Conservation (phyloP, 768 basidiomycete genomes). For the Neoboletus subvelutipes region DNA sequence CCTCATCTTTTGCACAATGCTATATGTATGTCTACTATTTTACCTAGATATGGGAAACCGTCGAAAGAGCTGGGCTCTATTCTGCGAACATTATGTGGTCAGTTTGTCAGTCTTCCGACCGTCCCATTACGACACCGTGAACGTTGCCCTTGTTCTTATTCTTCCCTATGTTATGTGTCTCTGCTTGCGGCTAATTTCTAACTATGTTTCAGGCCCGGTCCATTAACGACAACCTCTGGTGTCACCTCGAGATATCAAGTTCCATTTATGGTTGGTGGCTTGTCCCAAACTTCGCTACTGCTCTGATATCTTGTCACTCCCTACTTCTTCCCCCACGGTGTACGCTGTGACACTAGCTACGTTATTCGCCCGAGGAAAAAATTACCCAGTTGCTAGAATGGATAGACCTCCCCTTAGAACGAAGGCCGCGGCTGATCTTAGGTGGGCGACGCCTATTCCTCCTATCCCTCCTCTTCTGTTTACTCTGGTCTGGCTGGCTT, state of each 20-base stretch:
- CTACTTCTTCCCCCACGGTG: not conserved
- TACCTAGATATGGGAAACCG: constrained; percentile 85
- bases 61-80: constrained; percentile 62
- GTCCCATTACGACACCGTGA: not conserved
- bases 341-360: not conserved
- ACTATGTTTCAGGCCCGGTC: constrained; percentile 14
- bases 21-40: not conserved
- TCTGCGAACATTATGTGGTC: constrained; percentile 91
- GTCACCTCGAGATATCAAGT: constrained; percentile 13
- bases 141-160: not conserved
- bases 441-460: constrained; percentile 37
- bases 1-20: not conserved
- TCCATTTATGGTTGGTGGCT: constrained; percentile 14
- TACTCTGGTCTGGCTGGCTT: not conserved
- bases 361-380: constrained; percentile 43
- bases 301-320: not conserved
- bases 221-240: constrained; percentile 11
- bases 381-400: constrained; percentile 69
- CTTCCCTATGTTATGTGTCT: not conserved
- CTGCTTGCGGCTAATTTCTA: not conserved
- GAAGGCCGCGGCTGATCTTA: constrained; percentile 72
- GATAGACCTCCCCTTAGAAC: constrained; percentile 63
- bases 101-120: constrained; percentile 24
- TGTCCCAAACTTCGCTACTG: not conserved
- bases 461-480: not conserved